These are phyloP conservation scores for Berberis vulgaris DNA, from an alignment of 164 flowering plant genomes.

Conservation along the genomic window DNA sequence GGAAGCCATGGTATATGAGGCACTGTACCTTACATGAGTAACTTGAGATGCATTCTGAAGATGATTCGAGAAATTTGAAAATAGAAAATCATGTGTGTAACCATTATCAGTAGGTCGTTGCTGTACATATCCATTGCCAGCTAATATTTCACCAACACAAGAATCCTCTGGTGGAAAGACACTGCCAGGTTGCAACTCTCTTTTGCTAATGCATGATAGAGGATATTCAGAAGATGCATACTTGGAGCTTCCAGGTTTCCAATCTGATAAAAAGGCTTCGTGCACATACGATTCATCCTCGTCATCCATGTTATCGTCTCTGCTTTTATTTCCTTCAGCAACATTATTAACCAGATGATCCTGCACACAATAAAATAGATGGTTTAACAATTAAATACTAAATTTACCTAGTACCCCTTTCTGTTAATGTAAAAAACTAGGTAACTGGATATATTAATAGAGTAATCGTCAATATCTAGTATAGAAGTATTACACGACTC, in stretches of 20 bases:
- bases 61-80: conserved; percentile 12
- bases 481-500: too few relatives aligned
- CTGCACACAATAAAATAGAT: conserved; percentile 21
- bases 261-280: conserved; percentile 82
- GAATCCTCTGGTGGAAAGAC: conserved; percentile 10
- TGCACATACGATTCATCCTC: conserved; percentile 74
- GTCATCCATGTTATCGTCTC: conserved; percentile 41
- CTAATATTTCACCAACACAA: conserved; percentile 14
- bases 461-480: too few relatives aligned
- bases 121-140: conserved; percentile 11
- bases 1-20: conserved; percentile 15
- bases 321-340: conserved; percentile 33
- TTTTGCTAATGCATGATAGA: conserved; percentile 9
- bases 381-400: too few relatives aligned
- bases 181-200: conserved; percentile 13
- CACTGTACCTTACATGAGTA: conserved; percentile 13
- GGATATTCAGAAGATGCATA: conserved; percentile 17
- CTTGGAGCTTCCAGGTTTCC: conserved; percentile 40
- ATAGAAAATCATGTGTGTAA: conserved; percentile 15
- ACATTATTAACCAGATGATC: conserved; percentile 33
- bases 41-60: conserved; percentile 17
- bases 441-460: too few relatives aligned
- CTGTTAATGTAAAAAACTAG: too few relatives aligned
- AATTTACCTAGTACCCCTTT: too few relatives aligned
- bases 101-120: conserved; percentile 10